A percentile compares a stretch with the other conserved stretches of the same genome.
phyloP scores from a whole-genome alignment of 441 rosid species.

The Sinapis alba region DNA sequence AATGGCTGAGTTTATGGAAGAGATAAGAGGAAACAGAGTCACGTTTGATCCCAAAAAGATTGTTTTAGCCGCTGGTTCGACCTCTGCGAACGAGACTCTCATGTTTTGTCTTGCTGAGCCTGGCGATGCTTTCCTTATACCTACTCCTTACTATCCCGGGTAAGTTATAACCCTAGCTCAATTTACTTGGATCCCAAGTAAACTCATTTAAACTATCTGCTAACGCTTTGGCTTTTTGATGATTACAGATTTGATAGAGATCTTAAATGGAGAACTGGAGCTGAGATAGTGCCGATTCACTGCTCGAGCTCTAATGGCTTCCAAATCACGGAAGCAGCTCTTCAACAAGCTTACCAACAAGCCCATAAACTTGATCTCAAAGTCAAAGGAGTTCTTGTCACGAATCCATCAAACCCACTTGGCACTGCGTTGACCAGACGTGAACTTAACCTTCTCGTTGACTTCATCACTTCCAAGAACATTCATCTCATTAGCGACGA shows the following conservation, averaged over 20 bases:
- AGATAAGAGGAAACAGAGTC: conserved; percentile 84
- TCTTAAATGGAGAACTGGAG: conserved; percentile 93
- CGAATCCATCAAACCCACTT: conserved; percentile 92
- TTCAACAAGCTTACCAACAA: conserved; percentile 68
- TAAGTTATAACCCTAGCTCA: conserved; percentile 35
- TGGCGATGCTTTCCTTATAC: conserved; percentile 93
- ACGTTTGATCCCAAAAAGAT: conserved; percentile 66
- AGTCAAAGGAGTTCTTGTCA: conserved; percentile 85
- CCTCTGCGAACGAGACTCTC: conserved; percentile 92
- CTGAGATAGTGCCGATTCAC: conserved; percentile 79
- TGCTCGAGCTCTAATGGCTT: conserved; percentile 83
- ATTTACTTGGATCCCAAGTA: conserved; percentile 36
- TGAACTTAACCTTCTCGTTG: conserved; percentile 76
- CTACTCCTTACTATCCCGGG: conserved; percentile 98
- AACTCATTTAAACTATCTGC: conserved; percentile 26
- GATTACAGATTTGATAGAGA: conserved; percentile 90
- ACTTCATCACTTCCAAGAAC: conserved; percentile 60
- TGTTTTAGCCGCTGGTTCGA: conserved; percentile 93
- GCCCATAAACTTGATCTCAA: conserved; percentile 65
- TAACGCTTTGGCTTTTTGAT: conserved; percentile 20
- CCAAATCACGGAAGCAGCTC: conserved; percentile 72
- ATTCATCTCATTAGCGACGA: conserved; percentile 95
- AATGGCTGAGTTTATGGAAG: conserved; percentile 83
- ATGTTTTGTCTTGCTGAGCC: conserved; percentile 84
- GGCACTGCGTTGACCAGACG: conserved; percentile 75